Evolutionary conservation across 345 rosid species (phyloP).

Genomic region (Corymbia maculata): DNA sequence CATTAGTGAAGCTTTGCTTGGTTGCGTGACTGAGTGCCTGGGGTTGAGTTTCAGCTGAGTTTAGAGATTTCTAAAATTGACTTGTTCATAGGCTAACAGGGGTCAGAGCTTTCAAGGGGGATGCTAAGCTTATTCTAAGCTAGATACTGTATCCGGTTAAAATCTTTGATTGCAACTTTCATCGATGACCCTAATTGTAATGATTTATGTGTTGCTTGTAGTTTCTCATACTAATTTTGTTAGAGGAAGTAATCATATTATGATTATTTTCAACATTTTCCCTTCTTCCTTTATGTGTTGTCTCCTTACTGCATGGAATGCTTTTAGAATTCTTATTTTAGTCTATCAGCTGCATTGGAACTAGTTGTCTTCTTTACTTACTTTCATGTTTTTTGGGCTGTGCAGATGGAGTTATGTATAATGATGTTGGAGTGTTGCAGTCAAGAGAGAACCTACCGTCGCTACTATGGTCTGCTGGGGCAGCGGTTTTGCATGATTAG

Average conservation of each 20-base stretch:
- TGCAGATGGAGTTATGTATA: constrained; percentile 87
- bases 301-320: background rate
- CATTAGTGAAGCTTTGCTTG: background rate
- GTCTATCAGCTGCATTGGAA: background rate
- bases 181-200: background rate
- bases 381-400: background rate
- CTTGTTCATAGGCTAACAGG: background rate
- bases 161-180: background rate
- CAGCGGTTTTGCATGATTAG: constrained; percentile 91
- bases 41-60: background rate
- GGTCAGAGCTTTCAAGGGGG: background rate
- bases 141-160: background rate
- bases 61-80: background rate
- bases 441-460: constrained; percentile 85
- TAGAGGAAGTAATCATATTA: background rate
- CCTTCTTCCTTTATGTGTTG: background rate
- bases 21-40: background rate
- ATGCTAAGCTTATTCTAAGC: background rate
- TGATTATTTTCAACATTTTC: background rate
- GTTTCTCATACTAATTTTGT: background rate
- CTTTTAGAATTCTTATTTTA: background rate
- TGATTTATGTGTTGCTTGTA: background rate
- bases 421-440: constrained; percentile 94
- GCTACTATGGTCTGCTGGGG: constrained; percentile 81
- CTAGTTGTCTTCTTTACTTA: background rate